Evolutionary conservation across 495 filamentous ascomycete species (phyloP).

Genomic region (Hypoxylon cercidicola): DNA sequence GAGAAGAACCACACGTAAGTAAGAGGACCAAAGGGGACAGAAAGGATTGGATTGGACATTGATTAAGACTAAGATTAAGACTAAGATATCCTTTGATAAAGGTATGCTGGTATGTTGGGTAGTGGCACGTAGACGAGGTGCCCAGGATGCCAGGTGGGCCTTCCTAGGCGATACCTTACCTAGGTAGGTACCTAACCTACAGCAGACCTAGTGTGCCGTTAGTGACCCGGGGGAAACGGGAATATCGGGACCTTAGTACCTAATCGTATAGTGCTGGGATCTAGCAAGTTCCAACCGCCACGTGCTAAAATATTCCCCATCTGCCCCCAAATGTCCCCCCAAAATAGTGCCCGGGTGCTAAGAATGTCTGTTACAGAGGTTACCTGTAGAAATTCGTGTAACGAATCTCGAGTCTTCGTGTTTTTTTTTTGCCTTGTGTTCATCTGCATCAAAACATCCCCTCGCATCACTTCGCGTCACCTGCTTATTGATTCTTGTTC

Average conservation of each 20-base stretch:
- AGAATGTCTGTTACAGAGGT: constrained; percentile 3
- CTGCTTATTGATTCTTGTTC: constrained; percentile 33
- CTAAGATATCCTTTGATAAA: not conserved
- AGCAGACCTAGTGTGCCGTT: no score
- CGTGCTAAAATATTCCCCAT: constrained; percentile 24
- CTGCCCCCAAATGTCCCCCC: constrained; percentile 1
- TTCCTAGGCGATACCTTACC: constrained; percentile 18
- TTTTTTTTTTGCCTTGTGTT: constrained; percentile 23
- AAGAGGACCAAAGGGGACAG: constrained; percentile 1
- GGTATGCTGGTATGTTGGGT: no score
- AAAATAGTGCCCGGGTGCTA: constrained; percentile 3
- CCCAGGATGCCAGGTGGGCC: no score
- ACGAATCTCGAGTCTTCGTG: constrained; percentile 28
- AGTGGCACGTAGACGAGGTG: no score
- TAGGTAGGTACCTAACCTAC: no score
- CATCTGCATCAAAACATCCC: constrained; percentile 33
- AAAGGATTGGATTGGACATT: constrained; percentile 4
- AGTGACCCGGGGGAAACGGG: no score
- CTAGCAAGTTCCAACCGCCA: constrained; percentile 35
- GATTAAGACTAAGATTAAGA: constrained; percentile 12
- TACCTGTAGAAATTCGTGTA: constrained; percentile 17
- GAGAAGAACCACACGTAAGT: not conserved
- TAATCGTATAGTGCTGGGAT: constrained; percentile 4
- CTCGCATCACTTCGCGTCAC: constrained; percentile 42
- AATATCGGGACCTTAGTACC: no score